Evolutionary conservation across 2,329 filamentous ascomycete species (phyloP).

Genomic region (Aspergillus pseudoglaucus): DNA sequence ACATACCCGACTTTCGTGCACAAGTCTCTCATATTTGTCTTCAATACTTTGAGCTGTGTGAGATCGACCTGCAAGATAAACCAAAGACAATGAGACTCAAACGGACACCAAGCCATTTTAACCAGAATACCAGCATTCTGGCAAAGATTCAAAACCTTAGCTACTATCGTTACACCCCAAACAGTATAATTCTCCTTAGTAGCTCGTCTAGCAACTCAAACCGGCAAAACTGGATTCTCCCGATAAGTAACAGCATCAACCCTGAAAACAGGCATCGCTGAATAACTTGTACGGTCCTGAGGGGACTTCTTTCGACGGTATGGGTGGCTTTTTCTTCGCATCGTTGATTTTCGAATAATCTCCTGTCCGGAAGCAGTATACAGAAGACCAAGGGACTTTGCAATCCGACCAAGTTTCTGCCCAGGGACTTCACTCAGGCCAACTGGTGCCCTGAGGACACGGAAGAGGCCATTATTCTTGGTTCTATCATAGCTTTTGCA

Average conservation of each 20-base stretch:
- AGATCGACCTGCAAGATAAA: constrained; percentile 11
- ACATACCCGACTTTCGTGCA: constrained; percentile 9
- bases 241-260: constrained; percentile 11
- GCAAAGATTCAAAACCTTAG: constrained; percentile 13
- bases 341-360: constrained; percentile 11
- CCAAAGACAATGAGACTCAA: constrained; percentile 14
- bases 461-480: constrained; percentile 4
- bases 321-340: constrained; percentile 6
- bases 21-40: constrained; percentile 10
- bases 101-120: constrained; percentile 13
- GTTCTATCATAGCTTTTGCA: neutral
- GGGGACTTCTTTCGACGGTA: constrained; percentile 7
- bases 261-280: constrained; percentile 15
- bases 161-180: constrained; percentile 11
- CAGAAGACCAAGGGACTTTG: constrained; percentile 11
- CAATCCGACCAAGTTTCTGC: constrained; percentile 9
- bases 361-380: constrained; percentile 8
- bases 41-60: constrained; percentile 7
- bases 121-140: constrained; percentile 12
- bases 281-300: constrained; percentile 10
- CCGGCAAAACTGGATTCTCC: constrained; percentile 11
- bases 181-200: constrained; percentile 16
- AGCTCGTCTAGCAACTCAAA: constrained; percentile 11
- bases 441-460: constrained; percentile 7
- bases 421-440: constrained; percentile 1